Evolutionary conservation across 345 rosid species (phyloP).

Genomic region (Camelina laxa): DNA sequence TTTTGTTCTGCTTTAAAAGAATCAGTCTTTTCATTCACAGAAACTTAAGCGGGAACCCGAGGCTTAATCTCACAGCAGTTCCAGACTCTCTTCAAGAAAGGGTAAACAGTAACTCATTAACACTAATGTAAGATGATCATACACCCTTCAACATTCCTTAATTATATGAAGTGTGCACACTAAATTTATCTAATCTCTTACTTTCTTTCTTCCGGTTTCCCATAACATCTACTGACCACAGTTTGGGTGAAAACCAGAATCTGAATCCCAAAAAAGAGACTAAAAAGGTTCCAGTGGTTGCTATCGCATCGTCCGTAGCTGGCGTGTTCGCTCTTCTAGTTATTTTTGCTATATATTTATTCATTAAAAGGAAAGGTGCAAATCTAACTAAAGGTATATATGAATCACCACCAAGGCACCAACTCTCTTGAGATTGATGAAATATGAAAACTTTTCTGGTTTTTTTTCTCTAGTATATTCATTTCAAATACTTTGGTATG

Average conservation of each 20-base stretch:
- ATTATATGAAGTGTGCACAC: background rate
- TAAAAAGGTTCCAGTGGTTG: background rate
- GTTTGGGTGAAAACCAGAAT: background rate
- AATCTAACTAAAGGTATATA: background rate
- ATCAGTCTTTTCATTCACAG: slow-evolving; percentile 17
- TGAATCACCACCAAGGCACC: background rate
- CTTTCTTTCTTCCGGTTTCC: background rate
- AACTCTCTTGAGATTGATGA: background rate
- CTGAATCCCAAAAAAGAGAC: background rate
- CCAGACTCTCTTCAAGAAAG: slow-evolving; percentile 34
- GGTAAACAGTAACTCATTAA: slow-evolving; percentile 20
- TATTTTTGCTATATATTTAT: slow-evolving; percentile 8
- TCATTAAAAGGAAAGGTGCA: background rate
- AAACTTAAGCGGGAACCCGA: slow-evolving; percentile 42
- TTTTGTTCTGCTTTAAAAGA: background rate
- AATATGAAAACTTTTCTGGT: too few relatives aligned
- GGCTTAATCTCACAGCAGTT: slow-evolving; percentile 31
- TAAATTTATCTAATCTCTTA: background rate
- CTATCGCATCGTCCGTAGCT: slow-evolving; percentile 27
- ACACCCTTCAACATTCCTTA: background rate
- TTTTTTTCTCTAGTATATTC: background rate
- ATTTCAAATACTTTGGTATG: background rate
- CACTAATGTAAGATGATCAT: slow-evolving; percentile 28
- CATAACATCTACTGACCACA: background rate
- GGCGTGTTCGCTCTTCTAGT: slow-evolving; percentile 2